Evolutionary conservation across 768 basidiomycete species (phyloP).

Genomic region (Cystobasidium ongulense): DNA sequence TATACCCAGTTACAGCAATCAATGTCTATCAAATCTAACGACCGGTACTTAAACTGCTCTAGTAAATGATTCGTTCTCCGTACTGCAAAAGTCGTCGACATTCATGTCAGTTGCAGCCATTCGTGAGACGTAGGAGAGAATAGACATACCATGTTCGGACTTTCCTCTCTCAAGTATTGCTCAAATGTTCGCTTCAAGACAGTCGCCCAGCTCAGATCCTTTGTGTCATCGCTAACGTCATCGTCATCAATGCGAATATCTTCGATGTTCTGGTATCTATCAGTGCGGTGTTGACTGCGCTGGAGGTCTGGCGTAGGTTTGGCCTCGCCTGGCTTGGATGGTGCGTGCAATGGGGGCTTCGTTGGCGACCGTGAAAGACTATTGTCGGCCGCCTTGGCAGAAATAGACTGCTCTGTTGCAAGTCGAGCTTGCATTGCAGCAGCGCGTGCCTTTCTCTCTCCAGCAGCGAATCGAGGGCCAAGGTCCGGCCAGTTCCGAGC

Average conservation of each 20-base stretch:
- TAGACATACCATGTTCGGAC: constrained; percentile 63
- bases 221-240: constrained; percentile 57
- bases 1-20: not conserved
- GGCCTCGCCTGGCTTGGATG: constrained; percentile 41
- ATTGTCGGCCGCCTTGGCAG: not conserved
- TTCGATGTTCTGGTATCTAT: constrained; percentile 5
- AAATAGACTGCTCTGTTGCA: constrained; percentile 3
- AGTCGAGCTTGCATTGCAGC: constrained; percentile 31
- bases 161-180: constrained; percentile 77
- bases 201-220: constrained; percentile 83
- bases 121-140: not conserved
- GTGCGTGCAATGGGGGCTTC: not conserved
- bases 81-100: not conserved
- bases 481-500: constrained; percentile 92
- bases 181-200: constrained; percentile 95
- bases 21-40: not conserved
- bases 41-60: not conserved
- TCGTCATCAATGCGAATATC: constrained; percentile 39
- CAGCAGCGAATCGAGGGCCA: constrained; percentile 65
- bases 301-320: constrained; percentile 1
- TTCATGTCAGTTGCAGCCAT: not conserved
- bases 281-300: not conserved
- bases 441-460: constrained; percentile 61
- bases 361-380: not conserved
- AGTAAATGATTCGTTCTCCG: constrained; percentile 2